phyloP scores from a whole-genome alignment of 2,329 filamentous ascomycete species.

The Berkeleyomyces rouxiae region DNA sequence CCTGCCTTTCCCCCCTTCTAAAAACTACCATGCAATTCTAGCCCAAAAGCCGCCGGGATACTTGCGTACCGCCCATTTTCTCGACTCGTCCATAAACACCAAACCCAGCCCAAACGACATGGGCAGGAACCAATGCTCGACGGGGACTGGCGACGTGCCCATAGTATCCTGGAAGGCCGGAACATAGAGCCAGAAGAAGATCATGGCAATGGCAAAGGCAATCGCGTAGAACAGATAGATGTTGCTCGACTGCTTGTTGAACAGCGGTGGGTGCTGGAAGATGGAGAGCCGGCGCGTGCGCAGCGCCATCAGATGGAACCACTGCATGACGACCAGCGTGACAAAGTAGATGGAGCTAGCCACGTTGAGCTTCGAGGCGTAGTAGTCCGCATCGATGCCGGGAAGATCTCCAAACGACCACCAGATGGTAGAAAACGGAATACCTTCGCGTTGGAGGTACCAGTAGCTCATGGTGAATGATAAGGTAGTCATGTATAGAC shows the following conservation, averaged over 20 bases:
- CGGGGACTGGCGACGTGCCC: conserved; percentile 44
- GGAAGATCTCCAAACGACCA: conserved; percentile 95
- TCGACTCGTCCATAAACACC: conserved; percentile 41
- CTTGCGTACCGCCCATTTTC: conserved; percentile 45
- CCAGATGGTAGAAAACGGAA: conserved; percentile 74
- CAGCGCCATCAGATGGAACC: conserved; percentile 98
- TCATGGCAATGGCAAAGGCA: conserved; percentile 75
- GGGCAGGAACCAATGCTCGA: conserved; percentile 62
- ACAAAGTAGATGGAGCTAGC: conserved; percentile 88
- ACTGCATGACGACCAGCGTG: conserved; percentile 90
- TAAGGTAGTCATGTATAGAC: conserved; percentile 85
- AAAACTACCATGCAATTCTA: conserved; percentile 37
- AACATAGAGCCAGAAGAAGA: conserved; percentile 85
- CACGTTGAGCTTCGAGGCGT: conserved; percentile 67
- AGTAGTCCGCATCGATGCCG: conserved; percentile 80
- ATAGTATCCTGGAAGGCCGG: conserved; percentile 66
- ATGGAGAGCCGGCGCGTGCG: conserved; percentile 89
- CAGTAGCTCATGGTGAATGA: conserved; percentile 96
- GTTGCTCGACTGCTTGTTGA: conserved; percentile 62
- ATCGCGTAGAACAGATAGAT: conserved; percentile 98
- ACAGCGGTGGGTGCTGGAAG: conserved; percentile 79
- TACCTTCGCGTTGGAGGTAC: conserved; percentile 81
- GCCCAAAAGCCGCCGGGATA: conserved; percentile 41
- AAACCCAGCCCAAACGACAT: conserved; percentile 43
- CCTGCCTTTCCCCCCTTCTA: not conserved